Conservation (phyloP, 164 flowering plant species). For the Dillenia suffruticosa region DNA sequence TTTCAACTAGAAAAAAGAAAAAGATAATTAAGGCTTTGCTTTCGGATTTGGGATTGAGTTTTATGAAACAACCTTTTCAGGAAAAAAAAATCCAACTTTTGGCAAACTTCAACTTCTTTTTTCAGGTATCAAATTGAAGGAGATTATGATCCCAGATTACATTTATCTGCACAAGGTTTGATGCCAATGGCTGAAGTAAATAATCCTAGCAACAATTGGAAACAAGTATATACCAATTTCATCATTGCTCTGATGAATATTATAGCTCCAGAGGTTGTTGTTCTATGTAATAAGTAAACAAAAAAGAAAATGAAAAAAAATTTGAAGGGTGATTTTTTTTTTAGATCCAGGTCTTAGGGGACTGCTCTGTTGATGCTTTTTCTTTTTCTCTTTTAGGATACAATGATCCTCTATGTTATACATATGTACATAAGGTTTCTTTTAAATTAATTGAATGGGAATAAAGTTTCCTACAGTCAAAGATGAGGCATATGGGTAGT, state of each 20-base stretch:
- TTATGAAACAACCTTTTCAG: neutral
- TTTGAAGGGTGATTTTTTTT: no score
- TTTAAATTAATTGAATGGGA: no score
- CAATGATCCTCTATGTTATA: no score
- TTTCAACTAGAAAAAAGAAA: neutral
- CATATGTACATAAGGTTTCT: no score
- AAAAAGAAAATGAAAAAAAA: no score
- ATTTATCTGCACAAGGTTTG: slow-evolving; percentile 47
- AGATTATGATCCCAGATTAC: slow-evolving; percentile 40
- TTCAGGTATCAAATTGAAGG: slow-evolving; percentile 53
- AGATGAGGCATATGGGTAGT: no score
- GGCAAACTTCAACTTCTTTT: slow-evolving; percentile 1
- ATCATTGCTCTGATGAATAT: neutral
- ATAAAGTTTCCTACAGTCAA: no score
- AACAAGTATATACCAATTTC: slow-evolving; percentile 48
- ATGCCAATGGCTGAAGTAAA: slow-evolving; percentile 55
- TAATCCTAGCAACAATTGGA: slow-evolving; percentile 41
- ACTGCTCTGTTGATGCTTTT: no score
- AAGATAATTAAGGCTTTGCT: neutral
- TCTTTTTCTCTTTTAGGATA: no score
- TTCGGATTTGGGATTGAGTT: neutral
- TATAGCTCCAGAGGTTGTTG: neutral
- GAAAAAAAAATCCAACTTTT: neutral
- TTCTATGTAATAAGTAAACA: neutral
- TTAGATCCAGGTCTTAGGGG: no score